Evolutionary conservation across 2,329 filamentous ascomycete genomes (phyloP).

Genomic region (Fusarium pilosicola): DNA sequence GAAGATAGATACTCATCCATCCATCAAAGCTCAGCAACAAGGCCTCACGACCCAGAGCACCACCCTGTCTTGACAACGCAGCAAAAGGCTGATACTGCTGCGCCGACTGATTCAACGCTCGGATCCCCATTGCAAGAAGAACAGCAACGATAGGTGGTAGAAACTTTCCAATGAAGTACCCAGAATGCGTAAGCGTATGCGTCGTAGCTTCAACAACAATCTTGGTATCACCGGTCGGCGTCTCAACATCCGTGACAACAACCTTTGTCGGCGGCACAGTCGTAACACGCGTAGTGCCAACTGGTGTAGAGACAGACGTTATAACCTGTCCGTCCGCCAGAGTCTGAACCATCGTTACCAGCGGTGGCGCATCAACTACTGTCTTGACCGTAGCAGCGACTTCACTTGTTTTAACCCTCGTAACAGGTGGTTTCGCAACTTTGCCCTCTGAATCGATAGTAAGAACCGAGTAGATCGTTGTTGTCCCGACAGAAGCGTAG

Average conservation of each 20-base stretch:
- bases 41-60: constrained; percentile 53
- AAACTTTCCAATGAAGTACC: constrained; percentile 55
- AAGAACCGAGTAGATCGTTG: constrained; percentile 31
- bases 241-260: constrained; percentile 27
- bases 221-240: constrained; percentile 3
- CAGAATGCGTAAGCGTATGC: constrained; percentile 28
- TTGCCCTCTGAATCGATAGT: constrained; percentile 19
- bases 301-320: constrained; percentile 15
- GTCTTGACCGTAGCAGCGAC: constrained; percentile 28
- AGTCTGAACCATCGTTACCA: constrained; percentile 18
- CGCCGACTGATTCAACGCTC: constrained; percentile 53
- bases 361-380: constrained; percentile 17
- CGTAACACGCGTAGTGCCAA: constrained; percentile 21
- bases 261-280: constrained; percentile 27
- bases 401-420: constrained; percentile 20
- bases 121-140: constrained; percentile 51
- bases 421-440: constrained; percentile 6
- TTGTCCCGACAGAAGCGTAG: constrained; percentile 28
- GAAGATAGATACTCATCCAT: constrained; percentile 48
- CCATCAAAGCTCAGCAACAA: constrained; percentile 55
- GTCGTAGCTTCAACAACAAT: constrained; percentile 28
- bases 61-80: constrained; percentile 50
- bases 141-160: constrained; percentile 54
- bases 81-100: constrained; percentile 58
- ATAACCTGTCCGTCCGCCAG: constrained; percentile 23